These are phyloP conservation scores for Vaccinium vitisidaea DNA, from an alignment of 148 eudicot genomes.

Conservation along the genomic window DNA sequence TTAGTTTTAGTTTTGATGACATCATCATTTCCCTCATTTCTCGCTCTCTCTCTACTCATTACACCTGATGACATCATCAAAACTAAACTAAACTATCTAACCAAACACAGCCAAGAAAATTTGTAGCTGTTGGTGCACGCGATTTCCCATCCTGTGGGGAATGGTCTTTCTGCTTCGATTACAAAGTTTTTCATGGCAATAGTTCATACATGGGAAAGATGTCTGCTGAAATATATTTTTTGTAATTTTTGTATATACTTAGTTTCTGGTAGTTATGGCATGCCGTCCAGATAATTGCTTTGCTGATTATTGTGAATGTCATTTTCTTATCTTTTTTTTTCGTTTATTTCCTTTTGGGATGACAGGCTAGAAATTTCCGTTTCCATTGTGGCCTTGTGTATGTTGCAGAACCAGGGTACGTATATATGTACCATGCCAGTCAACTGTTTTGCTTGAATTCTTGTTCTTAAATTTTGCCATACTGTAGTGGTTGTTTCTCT, in stretches of 20 bases:
- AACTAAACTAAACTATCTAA: no score
- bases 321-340: not conserved
- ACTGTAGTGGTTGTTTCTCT: not conserved
- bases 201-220: slow-evolving; percentile 7
- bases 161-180: not conserved
- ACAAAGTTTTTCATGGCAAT: not conserved
- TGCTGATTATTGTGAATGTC: slow-evolving; percentile 9
- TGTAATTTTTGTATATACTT: not conserved
- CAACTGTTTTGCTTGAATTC: not conserved
- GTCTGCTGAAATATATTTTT: not conserved
- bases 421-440: not conserved
- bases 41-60: no score
- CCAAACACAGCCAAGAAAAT: no score
- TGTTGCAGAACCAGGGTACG: slow-evolving; percentile 96
- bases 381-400: slow-evolving; percentile 95
- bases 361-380: slow-evolving; percentile 91
- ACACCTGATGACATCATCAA: no score
- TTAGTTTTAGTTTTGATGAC: no score
- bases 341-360: slow-evolving; percentile 6
- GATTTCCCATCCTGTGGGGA: not conserved
- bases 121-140: not conserved
- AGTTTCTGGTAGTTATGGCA: not conserved
- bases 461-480: not conserved
- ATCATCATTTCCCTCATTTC: no score
- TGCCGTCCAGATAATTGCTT: not conserved